phyloP scores from a whole-genome alignment of 2,329 filamentous ascomycete species.

The Venturia pyrina region DNA sequence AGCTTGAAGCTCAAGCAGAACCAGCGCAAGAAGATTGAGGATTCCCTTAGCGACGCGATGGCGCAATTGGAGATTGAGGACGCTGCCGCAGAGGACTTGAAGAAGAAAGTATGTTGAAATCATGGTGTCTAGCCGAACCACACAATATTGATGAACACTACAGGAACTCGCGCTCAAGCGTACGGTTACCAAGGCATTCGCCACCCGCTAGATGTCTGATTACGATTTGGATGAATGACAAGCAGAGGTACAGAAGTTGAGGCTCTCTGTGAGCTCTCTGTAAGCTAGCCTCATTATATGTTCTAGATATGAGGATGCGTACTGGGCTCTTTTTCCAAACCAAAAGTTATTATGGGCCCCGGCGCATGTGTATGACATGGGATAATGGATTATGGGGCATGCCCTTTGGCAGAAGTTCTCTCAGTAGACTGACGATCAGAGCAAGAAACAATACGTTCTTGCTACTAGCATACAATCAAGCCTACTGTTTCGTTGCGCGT shows the following conservation, averaged over 20 bases:
- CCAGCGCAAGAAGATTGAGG: constrained; percentile 99
- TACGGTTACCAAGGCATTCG: constrained; percentile 96
- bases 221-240: background rate
- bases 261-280: background rate
- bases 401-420: background rate
- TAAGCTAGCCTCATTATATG: constrained; percentile 6
- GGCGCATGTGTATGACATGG: constrained; percentile 1
- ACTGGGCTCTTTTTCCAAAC: constrained; percentile 2
- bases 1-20: constrained; percentile 97
- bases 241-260: background rate
- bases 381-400: background rate
- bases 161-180: constrained; percentile 91
- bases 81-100: constrained; percentile 81
- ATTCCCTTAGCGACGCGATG: constrained; percentile 94
- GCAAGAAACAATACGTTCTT: background rate
- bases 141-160: background rate
- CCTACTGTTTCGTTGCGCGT: background rate
- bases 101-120: constrained; percentile 60
- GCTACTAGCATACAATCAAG: background rate
- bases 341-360: constrained; percentile 7
- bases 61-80: constrained; percentile 93
- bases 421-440: background rate
- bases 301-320: background rate
- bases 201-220: constrained; percentile 59
- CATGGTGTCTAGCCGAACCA: background rate